Base-by-base conservation (phyloP, 805 yeast species). In the Torulaspora maleeae region DNA sequence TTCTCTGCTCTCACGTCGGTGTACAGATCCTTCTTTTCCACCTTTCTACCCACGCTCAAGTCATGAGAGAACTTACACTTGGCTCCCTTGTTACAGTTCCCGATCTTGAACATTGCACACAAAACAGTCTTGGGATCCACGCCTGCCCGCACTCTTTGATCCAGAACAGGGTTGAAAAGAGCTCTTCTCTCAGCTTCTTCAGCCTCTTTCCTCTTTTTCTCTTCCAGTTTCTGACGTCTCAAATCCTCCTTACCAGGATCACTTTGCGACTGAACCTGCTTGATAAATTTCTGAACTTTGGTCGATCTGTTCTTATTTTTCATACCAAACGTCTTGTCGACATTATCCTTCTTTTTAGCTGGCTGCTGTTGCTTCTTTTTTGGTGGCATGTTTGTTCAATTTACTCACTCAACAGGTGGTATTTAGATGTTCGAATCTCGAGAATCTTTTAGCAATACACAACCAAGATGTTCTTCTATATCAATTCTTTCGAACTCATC, bases 21-120 rank as follows among this genome's bases (percentile, higher is more conserved):
- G 70, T 93, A 93, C 59, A 91, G 75, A 70, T 93, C 97, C 68
- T 76, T 89, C 81, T 93, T 93, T 40, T 77, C 86, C 27, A 84
- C 86, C 67, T 85, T 90, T 66, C 96, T 80, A 29, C 90, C 98
- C 20, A 87, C 77, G 49, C 78, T 75, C 62, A 86, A 67, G 64
- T 93, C 95, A 67, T 93, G 99, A 38, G 95, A 81, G 70, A 90
- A 93, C 67, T 90, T 93, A 80, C 99, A 93, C 59, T 78, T 75
- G 28, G 70, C 64, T 32, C 93, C 93, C 64, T 84, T 84, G 53
- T 82, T 79, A 78, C 99, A 93, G 41, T 75, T 74, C 20, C 95
- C 88, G 54, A 83, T 79, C 69, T 83, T 93, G 79, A 88, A 91
- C 67, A 80, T 81, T 47, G 86, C 86, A 78, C 99, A 93, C 16